These are phyloP conservation scores for Umbelopsis vinacea DNA, from an alignment of 192 early-diverging fungal species.

Conservation along the genomic window DNA sequence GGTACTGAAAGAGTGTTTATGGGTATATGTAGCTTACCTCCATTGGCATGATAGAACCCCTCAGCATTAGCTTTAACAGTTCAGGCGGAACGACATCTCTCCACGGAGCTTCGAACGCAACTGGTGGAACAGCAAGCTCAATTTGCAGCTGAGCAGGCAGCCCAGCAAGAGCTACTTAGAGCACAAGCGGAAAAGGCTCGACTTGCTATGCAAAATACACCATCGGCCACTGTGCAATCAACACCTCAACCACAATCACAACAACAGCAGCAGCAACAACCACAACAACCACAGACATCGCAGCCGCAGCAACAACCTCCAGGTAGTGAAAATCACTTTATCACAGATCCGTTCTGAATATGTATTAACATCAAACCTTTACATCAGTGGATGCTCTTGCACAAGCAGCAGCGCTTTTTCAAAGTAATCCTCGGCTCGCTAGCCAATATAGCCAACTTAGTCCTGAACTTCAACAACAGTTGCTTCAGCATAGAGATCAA, in stretches of 20 bases:
- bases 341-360: too few species aligned
- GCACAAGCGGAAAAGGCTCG: slow-evolving; percentile 34
- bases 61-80: slow-evolving; percentile 1
- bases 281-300: slow-evolving; percentile 21
- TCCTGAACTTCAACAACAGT: slow-evolving; percentile 37
- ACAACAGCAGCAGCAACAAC: not conserved
- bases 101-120: slow-evolving; percentile 33
- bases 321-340: not conserved
- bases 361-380: not conserved
- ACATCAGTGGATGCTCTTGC: slow-evolving; percentile 31
- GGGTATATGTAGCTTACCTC: not conserved
- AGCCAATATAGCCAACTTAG: slow-evolving; percentile 35
- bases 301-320: not conserved
- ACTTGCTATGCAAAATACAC: slow-evolving; percentile 4
- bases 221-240: not conserved
- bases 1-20: not conserved
- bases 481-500: slow-evolving; percentile 35
- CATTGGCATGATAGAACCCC: not conserved
- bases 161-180: slow-evolving; percentile 30
- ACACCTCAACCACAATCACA: slow-evolving; percentile 16
- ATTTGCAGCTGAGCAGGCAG: slow-evolving; percentile 26
- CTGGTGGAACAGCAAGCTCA: slow-evolving; percentile 35
- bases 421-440: slow-evolving; percentile 31
- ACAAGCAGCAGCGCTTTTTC: slow-evolving; percentile 35
- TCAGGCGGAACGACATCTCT: slow-evolving; percentile 24